Percentiles rank a stretch among this genome's conserved stretches.
phyloP scores from a whole-genome alignment of 495 filamentous ascomycete genomes.

The Melanomma pulvis-pyrius region DNA sequence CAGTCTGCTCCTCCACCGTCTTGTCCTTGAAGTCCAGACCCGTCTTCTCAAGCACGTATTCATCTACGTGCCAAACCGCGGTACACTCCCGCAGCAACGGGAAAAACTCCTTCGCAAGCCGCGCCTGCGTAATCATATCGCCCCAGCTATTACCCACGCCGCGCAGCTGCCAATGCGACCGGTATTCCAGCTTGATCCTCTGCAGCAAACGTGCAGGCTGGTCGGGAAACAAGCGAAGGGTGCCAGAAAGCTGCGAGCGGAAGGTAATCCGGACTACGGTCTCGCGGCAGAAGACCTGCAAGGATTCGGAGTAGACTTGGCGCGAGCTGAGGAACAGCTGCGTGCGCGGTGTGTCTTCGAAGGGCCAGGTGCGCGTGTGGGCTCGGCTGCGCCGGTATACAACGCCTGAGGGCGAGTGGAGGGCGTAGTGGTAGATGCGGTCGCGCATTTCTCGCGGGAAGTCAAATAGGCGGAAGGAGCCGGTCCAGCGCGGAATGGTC shows the following conservation, averaged over 20 bases:
- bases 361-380: not conserved
- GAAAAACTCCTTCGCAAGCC: not conserved
- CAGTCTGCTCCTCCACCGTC: not conserved
- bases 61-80: not conserved
- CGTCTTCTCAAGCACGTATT: not conserved
- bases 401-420: conserved; percentile 1
- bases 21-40: not conserved
- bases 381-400: not conserved
- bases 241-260: not conserved
- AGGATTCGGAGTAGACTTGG: conserved; percentile 22
- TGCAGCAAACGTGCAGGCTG: not conserved
- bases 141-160: not conserved
- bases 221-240: not conserved
- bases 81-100: not conserved
- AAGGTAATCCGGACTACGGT: conserved; percentile 1
- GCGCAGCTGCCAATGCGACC: not conserved
- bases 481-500: conserved; percentile 8
- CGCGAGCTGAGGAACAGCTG: conserved; percentile 16
- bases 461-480: conserved; percentile 10
- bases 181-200: not conserved
- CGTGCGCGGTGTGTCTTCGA: not conserved
- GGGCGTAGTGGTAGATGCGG: conserved; percentile 12
- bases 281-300: conserved; percentile 3
- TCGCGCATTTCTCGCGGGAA: conserved; percentile 26
- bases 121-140: not conserved